Percentiles rank a stretch among this genome's conserved stretches.
Evolutionary conservation across 208 protist genomes (phyloP).

Genomic region (Phytomonas francai): DNA sequence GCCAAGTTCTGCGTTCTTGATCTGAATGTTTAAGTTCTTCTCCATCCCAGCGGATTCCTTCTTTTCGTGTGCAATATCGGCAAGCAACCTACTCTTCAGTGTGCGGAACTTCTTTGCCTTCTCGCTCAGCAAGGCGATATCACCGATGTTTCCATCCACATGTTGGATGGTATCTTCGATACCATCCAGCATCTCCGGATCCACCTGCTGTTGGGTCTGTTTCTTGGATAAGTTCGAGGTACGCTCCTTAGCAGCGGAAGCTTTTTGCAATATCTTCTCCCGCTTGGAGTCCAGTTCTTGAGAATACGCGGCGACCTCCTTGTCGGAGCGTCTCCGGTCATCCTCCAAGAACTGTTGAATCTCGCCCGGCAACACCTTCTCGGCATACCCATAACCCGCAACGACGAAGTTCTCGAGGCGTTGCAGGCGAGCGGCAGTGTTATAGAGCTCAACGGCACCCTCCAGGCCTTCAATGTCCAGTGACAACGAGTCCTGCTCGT

Average conservation of each 20-base stretch:
- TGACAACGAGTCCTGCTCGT: conserved; percentile 60
- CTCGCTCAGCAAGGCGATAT: conserved; percentile 20
- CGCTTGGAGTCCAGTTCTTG: conserved; percentile 53
- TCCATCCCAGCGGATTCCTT: conserved; percentile 27
- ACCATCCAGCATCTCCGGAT: conserved; percentile 22
- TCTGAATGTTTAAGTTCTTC: conserved; percentile 27
- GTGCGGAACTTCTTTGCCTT: conserved; percentile 57
- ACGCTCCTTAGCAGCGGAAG: conserved; percentile 28
- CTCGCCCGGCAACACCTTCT: conserved; percentile 39
- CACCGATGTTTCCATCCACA: conserved; percentile 28
- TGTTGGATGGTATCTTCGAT: conserved; percentile 31
- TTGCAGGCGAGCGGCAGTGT: conserved; percentile 63
- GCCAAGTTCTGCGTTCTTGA: conserved; percentile 37
- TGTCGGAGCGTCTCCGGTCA: conserved; percentile 45
- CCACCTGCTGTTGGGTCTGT: conserved; percentile 13
- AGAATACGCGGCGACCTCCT: conserved; percentile 64
- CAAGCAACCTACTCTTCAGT: conserved; percentile 57
- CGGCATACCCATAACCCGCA: conserved; percentile 26
- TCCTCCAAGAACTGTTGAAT: conserved; percentile 40
- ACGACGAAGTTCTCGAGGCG: conserved; percentile 53
- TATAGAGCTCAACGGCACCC: conserved; percentile 32
- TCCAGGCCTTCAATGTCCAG: conserved; percentile 56
- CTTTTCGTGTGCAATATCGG: conserved; percentile 36
- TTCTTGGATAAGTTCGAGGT: conserved; percentile 21
- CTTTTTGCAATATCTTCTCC: conserved; percentile 30